A percentile compares a stretch with the other conserved stretches of the same genome.
phyloP scores from a whole-genome alignment of 371 early-diverging fungal species.

The Syncephalastrum racemosum region DNA sequence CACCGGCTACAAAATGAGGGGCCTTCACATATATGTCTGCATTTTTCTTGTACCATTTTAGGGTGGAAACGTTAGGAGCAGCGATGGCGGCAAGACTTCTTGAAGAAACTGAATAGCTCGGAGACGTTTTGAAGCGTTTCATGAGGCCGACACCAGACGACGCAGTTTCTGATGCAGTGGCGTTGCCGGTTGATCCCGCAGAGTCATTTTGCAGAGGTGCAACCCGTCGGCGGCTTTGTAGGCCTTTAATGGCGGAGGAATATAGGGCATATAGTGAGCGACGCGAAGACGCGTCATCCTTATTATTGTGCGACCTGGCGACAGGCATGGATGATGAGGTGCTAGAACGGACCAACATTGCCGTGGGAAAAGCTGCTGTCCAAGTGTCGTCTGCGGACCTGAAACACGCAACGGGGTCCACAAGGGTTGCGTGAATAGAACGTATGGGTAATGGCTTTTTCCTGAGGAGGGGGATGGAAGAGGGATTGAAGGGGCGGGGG shows the following conservation, averaged over 20 bases:
- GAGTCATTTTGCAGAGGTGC: conserved; percentile 1
- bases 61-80: not conserved
- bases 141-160: not conserved
- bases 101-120: not conserved
- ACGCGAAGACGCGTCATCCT: too few relatives aligned
- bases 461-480: conserved; percentile 7
- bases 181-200: not conserved
- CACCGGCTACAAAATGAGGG: conserved; percentile 34
- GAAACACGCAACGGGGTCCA: too few relatives aligned
- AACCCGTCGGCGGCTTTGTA: conserved; percentile 9
- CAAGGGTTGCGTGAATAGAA: too few relatives aligned
- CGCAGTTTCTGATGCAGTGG: not conserved
- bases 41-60: conserved; percentile 16
- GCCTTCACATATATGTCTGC: conserved; percentile 30
- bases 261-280: too few relatives aligned
- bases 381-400: too few relatives aligned
- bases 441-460: not conserved
- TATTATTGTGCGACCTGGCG: too few relatives aligned
- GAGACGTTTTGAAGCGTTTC: too few relatives aligned
- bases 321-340: too few relatives aligned
- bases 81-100: conserved; percentile 6
- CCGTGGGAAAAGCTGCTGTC: too few relatives aligned
- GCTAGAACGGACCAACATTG: too few relatives aligned
- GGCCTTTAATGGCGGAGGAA: not conserved
- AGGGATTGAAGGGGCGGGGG: conserved; percentile 2